phyloP scores from a whole-genome alignment of 2,329 filamentous ascomycete genomes.

The Beauveria rudraprayagi region DNA sequence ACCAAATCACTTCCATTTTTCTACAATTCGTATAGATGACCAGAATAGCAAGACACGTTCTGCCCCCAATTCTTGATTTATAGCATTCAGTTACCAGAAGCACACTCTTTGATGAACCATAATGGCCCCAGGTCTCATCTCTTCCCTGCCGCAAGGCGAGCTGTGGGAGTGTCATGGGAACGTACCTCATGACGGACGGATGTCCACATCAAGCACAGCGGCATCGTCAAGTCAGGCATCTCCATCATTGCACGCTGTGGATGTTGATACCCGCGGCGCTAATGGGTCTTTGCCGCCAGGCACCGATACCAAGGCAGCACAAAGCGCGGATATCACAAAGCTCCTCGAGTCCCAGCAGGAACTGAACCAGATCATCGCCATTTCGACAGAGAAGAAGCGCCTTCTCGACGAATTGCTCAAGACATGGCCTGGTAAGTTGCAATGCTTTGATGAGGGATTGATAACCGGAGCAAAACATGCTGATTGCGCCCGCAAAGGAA shows the following conservation, averaged over 20 bases:
- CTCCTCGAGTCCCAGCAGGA: not conserved
- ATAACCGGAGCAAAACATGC: too few relatives aligned
- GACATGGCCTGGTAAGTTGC: too few relatives aligned
- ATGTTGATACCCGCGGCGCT: not conserved
- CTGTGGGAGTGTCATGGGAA: not conserved
- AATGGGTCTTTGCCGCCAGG: not conserved
- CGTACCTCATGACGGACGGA: not conserved
- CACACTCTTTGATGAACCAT: not conserved
- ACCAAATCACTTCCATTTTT: not conserved
- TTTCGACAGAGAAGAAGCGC: too few relatives aligned
- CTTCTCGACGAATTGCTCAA: too few relatives aligned
- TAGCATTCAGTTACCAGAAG: not conserved
- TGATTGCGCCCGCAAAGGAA: not conserved
- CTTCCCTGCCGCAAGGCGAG: not conserved
- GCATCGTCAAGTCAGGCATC: not conserved
- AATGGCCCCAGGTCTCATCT: conserved; percentile 5
- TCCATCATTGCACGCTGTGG: not conserved
- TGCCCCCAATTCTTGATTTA: not conserved
- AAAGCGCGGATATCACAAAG: not conserved
- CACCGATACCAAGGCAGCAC: not conserved
- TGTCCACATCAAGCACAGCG: not conserved
- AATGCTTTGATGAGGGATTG: too few relatives aligned
- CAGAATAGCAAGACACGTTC: not conserved
- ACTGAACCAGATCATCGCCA: not conserved
- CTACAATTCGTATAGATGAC: not conserved